These are phyloP conservation scores for Cymbopogon flexuosus DNA, from an alignment of 202 grass and related monocot species.

Conservation along the genomic window DNA sequence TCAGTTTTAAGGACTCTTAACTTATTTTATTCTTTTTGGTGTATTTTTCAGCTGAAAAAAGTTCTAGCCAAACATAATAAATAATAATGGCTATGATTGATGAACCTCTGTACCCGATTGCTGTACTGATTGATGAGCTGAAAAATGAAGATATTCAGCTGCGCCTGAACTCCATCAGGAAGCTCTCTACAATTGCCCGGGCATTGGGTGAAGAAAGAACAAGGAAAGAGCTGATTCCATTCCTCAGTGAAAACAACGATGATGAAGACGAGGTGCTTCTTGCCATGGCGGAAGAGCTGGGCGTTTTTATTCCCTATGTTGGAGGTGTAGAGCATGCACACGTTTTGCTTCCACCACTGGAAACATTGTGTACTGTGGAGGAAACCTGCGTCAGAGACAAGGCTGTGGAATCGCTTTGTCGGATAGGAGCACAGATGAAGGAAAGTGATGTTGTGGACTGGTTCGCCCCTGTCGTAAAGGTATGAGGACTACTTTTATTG, in stretches of 20 bases:
- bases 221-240: constrained; percentile 71
- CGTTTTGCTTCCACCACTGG: constrained; percentile 63
- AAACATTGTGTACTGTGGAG: constrained; percentile 70
- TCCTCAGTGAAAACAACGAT: constrained; percentile 76
- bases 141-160: constrained; percentile 86
- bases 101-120: constrained; percentile 70
- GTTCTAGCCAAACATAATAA: constrained; percentile 25
- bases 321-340: constrained; percentile 67
- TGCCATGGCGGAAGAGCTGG: constrained; percentile 76
- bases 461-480: constrained; percentile 61
- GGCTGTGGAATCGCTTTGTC: constrained; percentile 65
- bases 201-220: constrained; percentile 76
- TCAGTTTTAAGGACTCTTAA: neutral
- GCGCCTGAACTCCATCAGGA: constrained; percentile 66
- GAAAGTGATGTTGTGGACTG: constrained; percentile 65
- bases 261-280: constrained; percentile 86
- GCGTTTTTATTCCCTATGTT: constrained; percentile 79
- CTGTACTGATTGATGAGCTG: constrained; percentile 67
- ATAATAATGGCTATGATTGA: constrained; percentile 74
- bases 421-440: constrained; percentile 72
- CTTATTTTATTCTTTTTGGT: constrained; percentile 16
- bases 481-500: constrained; percentile 5
- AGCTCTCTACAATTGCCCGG: constrained; percentile 64
- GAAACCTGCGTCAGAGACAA: constrained; percentile 80
- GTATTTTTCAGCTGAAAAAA: constrained; percentile 25